Conservation (phyloP, 148 eudicot species). For the Camellia granthamiana region DNA sequence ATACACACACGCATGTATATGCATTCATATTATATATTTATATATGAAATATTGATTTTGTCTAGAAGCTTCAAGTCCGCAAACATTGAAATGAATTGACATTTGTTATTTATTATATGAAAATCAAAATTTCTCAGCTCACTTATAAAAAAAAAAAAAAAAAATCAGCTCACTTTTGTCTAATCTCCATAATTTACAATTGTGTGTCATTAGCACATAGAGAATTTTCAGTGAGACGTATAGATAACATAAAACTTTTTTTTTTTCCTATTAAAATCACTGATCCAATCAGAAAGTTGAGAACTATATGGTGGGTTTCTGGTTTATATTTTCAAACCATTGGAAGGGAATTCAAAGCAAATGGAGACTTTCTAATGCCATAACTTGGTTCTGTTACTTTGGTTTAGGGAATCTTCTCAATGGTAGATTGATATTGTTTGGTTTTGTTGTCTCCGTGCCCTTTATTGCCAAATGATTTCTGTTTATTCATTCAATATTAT, state of each 20-base stretch:
- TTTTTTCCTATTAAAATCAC: neutral
- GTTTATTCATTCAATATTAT: neutral
- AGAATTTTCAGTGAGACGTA: neutral
- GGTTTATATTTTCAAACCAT: neutral
- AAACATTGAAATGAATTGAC: neutral
- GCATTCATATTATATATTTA: neutral
- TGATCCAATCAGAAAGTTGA: neutral
- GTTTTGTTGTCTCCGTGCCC: neutral
- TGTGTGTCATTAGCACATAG: neutral
- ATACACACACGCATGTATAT: neutral
- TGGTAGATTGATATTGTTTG: neutral
- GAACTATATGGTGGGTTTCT: neutral
- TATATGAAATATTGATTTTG: neutral
- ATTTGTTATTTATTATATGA: neutral
- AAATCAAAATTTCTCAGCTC: neutral
- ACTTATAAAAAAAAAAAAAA: no score
- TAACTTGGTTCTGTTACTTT: neutral
- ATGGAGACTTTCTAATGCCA: neutral
- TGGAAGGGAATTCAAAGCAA: neutral
- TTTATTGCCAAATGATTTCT: neutral
- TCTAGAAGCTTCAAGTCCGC: neutral
- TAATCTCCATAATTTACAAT: neutral
- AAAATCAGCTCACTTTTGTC: neutral
- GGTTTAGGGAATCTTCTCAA: neutral
- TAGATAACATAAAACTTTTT: neutral